Conservation (phyloP, 2,329 filamentous ascomycete species). For the Drechslerella stenobrocha region DNA sequence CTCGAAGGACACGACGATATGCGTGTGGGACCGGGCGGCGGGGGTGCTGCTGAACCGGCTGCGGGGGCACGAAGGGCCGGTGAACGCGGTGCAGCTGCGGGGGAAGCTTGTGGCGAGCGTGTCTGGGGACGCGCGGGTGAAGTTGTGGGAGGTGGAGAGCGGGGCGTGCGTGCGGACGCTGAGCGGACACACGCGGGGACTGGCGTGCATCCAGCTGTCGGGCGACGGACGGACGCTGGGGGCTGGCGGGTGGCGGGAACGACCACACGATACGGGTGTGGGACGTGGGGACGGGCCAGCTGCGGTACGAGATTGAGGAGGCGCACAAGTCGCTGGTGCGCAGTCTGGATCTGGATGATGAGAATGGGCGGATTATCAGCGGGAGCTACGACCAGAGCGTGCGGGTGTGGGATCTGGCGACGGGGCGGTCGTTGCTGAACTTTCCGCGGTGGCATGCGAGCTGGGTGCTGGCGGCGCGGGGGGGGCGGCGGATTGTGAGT, state of each 20-base stretch:
- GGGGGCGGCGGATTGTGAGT: conserved; percentile 87
- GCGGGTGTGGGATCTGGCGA: conserved; percentile 87
- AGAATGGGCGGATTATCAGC: conserved; percentile 82
- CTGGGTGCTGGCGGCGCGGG: conserved; percentile 96
- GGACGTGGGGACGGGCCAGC: conserved; percentile 84
- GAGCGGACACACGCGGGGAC: conserved; percentile 82
- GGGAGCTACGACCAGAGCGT: conserved; percentile 88
- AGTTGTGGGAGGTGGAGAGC: conserved; percentile 91
- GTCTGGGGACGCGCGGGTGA: conserved; percentile 88
- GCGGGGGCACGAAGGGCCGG: conserved; percentile 82
- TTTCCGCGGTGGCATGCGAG: conserved; percentile 95
- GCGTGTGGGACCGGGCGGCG: conserved; percentile 86
- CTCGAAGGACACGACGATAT: conserved; percentile 92
- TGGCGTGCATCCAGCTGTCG: conserved; percentile 94
- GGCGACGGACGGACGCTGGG: conserved; percentile 93
- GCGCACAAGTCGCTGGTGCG: conserved; percentile 86
- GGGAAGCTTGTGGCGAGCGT: conserved; percentile 92
- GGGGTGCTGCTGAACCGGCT: conserved; percentile 76
- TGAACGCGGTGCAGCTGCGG: conserved; percentile 93
- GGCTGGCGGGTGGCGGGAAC: conserved; percentile 87
- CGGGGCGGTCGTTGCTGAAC: conserved; percentile 74
- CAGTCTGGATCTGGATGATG: conserved; percentile 84
- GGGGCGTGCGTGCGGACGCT: conserved; percentile 90
- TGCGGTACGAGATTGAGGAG: conserved; percentile 68
- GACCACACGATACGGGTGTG: conserved; percentile 95